A percentile compares a stretch with the other conserved stretches of the same genome.
phyloP scores from a whole-genome alignment of 805 yeast genomes.

The Hanseniaspora nectarophila region DNA sequence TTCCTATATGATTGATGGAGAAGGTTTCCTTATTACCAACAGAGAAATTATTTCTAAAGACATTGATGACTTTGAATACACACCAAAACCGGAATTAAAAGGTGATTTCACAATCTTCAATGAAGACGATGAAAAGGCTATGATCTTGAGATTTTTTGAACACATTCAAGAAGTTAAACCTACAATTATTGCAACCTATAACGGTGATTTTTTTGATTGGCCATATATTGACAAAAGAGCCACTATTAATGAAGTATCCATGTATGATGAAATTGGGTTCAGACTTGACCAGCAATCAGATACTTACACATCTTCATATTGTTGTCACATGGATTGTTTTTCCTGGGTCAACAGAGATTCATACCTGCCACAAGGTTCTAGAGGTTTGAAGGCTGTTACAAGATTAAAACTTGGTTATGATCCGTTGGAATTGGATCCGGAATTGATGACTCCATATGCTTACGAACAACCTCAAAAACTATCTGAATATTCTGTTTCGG shows the following conservation, averaged over 20 bases:
- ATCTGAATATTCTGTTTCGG: constrained; percentile 96
- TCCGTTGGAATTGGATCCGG: constrained; percentile 95
- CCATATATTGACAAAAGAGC: constrained; percentile 92
- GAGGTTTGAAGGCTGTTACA: constrained; percentile 95
- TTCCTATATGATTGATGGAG: constrained; percentile 97
- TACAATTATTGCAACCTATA: constrained; percentile 93
- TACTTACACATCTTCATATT: constrained; percentile 70
- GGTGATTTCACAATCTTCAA: constrained; percentile 84
- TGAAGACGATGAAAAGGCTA: constrained; percentile 70
- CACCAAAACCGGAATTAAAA: constrained; percentile 92
- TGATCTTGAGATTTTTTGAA: constrained; percentile 68
- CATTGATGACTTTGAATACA: constrained; percentile 92
- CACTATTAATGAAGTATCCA: constrained; percentile 65
- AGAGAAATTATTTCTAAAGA: constrained; percentile 89
- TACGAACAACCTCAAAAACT: constrained; percentile 80
- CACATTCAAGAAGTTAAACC: constrained; percentile 82
- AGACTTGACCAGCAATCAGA: constrained; percentile 81
- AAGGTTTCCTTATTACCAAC: constrained; percentile 86
- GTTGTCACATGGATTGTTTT: constrained; percentile 94
- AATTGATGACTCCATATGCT: constrained; percentile 95
- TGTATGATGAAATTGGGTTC: constrained; percentile 91
- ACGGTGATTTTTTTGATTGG: constrained; percentile 99
- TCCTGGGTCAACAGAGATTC: constrained; percentile 98
- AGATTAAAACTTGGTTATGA: constrained; percentile 90
- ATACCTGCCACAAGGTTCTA: constrained; percentile 95